A percentile compares a stretch with the other conserved stretches of the same genome.
Conservation (phyloP, 352 stramenopile species). For the Phytophthora cactorum region DNA sequence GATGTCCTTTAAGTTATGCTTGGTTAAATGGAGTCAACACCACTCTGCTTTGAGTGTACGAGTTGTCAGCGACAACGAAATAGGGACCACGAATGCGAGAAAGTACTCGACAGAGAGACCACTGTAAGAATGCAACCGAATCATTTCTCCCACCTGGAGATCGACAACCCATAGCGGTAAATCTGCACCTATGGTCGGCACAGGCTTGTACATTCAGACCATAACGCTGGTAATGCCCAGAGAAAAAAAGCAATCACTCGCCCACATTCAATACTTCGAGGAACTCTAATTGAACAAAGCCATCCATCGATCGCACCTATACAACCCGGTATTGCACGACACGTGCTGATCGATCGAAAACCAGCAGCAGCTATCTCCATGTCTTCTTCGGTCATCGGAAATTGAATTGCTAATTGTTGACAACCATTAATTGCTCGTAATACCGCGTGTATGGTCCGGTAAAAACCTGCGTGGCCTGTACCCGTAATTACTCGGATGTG, state of each 20-base stretch:
- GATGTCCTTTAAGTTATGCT: no score
- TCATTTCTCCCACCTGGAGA: background rate
- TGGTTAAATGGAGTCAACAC: background rate
- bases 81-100: background rate
- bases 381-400: background rate
- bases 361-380: conserved; percentile 8
- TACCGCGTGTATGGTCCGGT: conserved; percentile 1
- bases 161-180: background rate
- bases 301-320: no score
- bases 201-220: background rate
- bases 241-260: background rate
- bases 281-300: background rate
- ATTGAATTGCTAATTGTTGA: background rate
- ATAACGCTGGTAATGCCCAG: background rate
- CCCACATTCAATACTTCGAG: background rate
- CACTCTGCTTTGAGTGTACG: background rate
- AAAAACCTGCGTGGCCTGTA: conserved; percentile 1
- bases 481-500: conserved; percentile 12
- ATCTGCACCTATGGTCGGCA: background rate
- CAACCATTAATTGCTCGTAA: background rate
- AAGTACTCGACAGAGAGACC: background rate
- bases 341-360: background rate
- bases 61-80: background rate
- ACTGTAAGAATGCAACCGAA: background rate
- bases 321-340: no score